Base-by-base conservation (phyloP, 148 eudicot species). In the Chenopodium quinoa region DNA sequence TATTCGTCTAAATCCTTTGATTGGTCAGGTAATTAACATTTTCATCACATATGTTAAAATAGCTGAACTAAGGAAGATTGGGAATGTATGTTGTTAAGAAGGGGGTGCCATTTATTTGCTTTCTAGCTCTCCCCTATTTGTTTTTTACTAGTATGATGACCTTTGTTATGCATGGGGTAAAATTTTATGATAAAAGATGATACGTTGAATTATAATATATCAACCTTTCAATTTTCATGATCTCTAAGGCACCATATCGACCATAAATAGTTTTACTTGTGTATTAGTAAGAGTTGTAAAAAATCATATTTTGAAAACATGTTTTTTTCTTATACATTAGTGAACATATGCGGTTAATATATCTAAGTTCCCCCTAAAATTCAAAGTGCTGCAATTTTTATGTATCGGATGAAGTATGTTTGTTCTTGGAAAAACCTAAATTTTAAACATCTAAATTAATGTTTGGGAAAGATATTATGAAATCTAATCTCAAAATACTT, bases 21-120 rank as follows among this genome's bases (percentile, higher is more conserved):
- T 91, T 85, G 90, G 95, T 75, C 98, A 93, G 98, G 99, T 96
- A 85, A 83, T 83, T 82, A 44, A 20, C 73, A 63, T 34, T 78
- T 25, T 76, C 78, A 71, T 81, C 66, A 60, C 62, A 64, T 84
- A 32, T 0, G 54, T 63, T 17, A 9, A 14, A 22, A 3, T 73
- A 22, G 9, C 5, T n/a, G 29, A 23, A 0, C 12, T 65, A 16
- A 54, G 29, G 14, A 64, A 66, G 13, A 46, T 47, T 47, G 74
- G 34, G 10, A 19, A 16, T 79, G 63, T 47, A 44, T 82, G 29
- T 22, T 69, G 54, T 25, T 9, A 32, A 34, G 34, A 50, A 62
- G 12, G 29, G 31, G 54, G 14, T 65, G 63, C 64, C 27, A 65
- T 6, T 73, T 27, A 73, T 34, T 48, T 22, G 27, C 25, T 7